A percentile compares a stretch with the other conserved stretches of the same genome.
phyloP scores from a whole-genome alignment of 2,329 filamentous ascomycete species.

The Penicillium sp. region DNA sequence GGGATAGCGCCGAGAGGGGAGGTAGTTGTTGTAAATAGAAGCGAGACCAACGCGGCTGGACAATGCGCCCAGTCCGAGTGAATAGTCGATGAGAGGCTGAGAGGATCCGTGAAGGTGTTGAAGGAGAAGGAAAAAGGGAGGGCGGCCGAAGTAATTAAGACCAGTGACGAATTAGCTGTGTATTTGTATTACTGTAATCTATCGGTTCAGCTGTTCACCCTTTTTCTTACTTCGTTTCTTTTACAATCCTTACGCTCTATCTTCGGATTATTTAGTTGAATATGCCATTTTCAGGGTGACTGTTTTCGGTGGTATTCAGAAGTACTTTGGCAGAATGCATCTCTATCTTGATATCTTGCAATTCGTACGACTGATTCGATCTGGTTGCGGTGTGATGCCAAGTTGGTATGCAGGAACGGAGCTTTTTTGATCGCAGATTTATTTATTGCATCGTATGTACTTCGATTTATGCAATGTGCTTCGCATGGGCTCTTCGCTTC shows the following conservation, averaged over 20 bases:
- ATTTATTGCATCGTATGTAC: not conserved
- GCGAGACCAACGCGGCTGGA: slow-evolving; percentile 27
- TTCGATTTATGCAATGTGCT: not conserved
- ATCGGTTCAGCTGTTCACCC: not conserved
- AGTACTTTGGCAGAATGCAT: not conserved
- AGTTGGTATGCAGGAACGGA: slow-evolving; percentile 4
- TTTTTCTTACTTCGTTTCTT: not conserved
- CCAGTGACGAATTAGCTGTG: slow-evolving; percentile 3
- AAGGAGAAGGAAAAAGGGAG: slow-evolving; percentile 21
- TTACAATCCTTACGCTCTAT: not conserved
- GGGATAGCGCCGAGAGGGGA: slow-evolving; percentile 1
- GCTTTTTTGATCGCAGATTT: not conserved
- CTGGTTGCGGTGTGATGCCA: slow-evolving; percentile 1
- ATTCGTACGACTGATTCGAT: not conserved
- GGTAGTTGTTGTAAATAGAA: slow-evolving; percentile 3
- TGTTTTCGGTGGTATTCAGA: not conserved
- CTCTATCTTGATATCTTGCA: not conserved
- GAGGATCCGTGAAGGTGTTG: slow-evolving; percentile 12
- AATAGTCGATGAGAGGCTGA: slow-evolving; percentile 11
- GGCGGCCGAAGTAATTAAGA: slow-evolving; percentile 11
- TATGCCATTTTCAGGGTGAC: not conserved
- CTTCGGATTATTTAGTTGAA: not conserved
- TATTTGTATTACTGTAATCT: slow-evolving; percentile 13
- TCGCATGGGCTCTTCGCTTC: not conserved
- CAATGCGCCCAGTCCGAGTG: slow-evolving; percentile 25